Percentiles rank a stretch among this genome's conserved stretches.
Evolutionary conservation across 352 stramenopile species (phyloP).

Genomic region (Pythium utonaiense): DNA sequence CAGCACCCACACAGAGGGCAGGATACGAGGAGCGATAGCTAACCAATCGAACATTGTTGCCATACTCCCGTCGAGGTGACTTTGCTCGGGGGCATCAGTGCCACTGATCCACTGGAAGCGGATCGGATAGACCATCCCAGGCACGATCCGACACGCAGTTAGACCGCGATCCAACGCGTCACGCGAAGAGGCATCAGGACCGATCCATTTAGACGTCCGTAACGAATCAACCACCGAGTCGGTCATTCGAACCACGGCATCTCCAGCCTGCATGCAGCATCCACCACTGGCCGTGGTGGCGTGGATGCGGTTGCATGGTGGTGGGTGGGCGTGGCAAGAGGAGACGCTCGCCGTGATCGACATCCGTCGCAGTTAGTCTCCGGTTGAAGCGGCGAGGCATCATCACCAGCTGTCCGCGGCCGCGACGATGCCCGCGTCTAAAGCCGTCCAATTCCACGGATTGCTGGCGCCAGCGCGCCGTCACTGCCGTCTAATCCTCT

Average conservation of each 20-base stretch:
- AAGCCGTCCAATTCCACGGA: not conserved
- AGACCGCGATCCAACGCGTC: no score
- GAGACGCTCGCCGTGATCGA: not conserved
- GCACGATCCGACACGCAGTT: no score
- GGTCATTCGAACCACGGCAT: no score
- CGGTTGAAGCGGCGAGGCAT: constrained; percentile 10
- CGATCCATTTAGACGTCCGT: no score
- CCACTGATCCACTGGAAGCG: not conserved
- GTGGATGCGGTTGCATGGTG: no score
- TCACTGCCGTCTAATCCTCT: constrained; percentile 8
- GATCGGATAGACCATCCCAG: no score
- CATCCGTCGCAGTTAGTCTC: not conserved
- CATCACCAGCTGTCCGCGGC: constrained; percentile 15
- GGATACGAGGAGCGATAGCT: not conserved
- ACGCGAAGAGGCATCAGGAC: no score
- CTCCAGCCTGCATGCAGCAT: no score
- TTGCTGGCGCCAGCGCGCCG: not conserved
- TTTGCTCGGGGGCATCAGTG: not conserved
- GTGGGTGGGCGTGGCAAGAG: no score
- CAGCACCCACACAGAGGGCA: not conserved
- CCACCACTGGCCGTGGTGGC: no score
- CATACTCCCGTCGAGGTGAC: not conserved
- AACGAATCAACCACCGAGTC: no score
- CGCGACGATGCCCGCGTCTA: constrained; percentile 19
- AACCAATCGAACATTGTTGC: not conserved